These are phyloP conservation scores for Yamadazyma membranifaciens DNA, from an alignment of 1,139 yeast species.

Conservation along the genomic window DNA sequence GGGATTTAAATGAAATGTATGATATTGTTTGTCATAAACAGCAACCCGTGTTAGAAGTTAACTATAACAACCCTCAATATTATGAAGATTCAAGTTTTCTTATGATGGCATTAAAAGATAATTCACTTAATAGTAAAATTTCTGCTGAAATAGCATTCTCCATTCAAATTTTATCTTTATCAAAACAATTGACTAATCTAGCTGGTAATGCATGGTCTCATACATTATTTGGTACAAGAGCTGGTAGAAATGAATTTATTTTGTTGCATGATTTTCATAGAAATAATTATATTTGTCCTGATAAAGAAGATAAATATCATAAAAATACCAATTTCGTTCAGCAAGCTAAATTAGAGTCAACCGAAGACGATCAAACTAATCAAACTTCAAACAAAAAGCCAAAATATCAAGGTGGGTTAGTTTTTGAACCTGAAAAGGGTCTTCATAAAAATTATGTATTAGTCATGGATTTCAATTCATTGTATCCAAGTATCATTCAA, in stretches of 20 bases:
- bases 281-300: constrained; percentile 84
- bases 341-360: constrained; percentile 36
- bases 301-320: constrained; percentile 61
- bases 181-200: constrained; percentile 86
- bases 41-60: constrained; percentile 66
- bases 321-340: constrained; percentile 39
- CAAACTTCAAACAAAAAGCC: constrained; percentile 67
- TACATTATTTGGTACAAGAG: constrained; percentile 92
- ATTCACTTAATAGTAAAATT: constrained; percentile 63
- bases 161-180: constrained; percentile 81
- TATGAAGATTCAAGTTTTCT: constrained; percentile 68
- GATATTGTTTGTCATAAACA: constrained; percentile 66
- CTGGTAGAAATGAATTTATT: constrained; percentile 94
- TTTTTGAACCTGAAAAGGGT: constrained; percentile 96
- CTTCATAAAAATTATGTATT: constrained; percentile 83
- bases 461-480: constrained; percentile 97
- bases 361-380: constrained; percentile 48
- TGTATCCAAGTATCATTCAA: constrained; percentile 96
- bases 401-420: constrained; percentile 93
- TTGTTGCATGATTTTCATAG: constrained; percentile 87
- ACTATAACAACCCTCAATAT: constrained; percentile 63
- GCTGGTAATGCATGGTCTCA: constrained; percentile 99
- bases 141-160: constrained; percentile 79
- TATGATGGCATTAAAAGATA: constrained; percentile 70
- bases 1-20: constrained; percentile 93